Conservation (phyloP, 2,329 filamentous ascomycete species). For the Lasiodiplodia theobromae region DNA sequence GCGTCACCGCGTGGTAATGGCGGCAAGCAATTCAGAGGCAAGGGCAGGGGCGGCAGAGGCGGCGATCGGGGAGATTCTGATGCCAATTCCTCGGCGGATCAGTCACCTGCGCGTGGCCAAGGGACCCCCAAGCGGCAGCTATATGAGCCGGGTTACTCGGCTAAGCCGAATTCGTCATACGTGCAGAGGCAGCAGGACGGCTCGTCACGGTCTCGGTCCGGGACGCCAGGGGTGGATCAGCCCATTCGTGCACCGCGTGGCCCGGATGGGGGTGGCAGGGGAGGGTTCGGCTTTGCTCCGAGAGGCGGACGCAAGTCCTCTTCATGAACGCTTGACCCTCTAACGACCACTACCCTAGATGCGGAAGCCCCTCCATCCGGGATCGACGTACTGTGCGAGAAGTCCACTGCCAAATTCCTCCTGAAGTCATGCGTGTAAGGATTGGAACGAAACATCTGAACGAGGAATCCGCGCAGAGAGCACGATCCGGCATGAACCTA, state of each 20-base stretch:
- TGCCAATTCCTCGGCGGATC: constrained; percentile 44
- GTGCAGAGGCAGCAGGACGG: constrained; percentile 42
- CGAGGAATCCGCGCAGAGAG: constrained; percentile 4
- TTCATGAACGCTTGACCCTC: not conserved
- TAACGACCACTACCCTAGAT: not conserved
- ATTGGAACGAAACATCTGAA: constrained; percentile 2
- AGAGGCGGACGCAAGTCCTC: constrained; percentile 22
- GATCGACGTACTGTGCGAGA: not conserved
- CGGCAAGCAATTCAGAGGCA: constrained; percentile 44
- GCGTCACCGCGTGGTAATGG: constrained; percentile 34
- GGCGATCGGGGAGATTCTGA: constrained; percentile 43
- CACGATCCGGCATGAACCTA: not conserved
- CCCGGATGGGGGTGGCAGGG: constrained; percentile 77
- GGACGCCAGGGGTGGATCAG: constrained; percentile 67
- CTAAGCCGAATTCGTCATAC: constrained; percentile 62
- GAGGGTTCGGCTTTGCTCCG: constrained; percentile 73
- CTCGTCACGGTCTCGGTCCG: constrained; percentile 55
- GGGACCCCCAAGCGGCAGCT: constrained; percentile 65
- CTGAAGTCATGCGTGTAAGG: not conserved
- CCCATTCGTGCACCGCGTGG: constrained; percentile 78
- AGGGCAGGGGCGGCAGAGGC: constrained; percentile 45
- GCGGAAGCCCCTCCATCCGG: not conserved
- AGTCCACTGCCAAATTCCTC: constrained; percentile 20
- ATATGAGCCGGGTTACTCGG: constrained; percentile 77
- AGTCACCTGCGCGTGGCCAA: constrained; percentile 45